These are phyloP conservation scores for Botryotinia globosa DNA, from an alignment of 2,329 filamentous ascomycete species.

Conservation along the genomic window DNA sequence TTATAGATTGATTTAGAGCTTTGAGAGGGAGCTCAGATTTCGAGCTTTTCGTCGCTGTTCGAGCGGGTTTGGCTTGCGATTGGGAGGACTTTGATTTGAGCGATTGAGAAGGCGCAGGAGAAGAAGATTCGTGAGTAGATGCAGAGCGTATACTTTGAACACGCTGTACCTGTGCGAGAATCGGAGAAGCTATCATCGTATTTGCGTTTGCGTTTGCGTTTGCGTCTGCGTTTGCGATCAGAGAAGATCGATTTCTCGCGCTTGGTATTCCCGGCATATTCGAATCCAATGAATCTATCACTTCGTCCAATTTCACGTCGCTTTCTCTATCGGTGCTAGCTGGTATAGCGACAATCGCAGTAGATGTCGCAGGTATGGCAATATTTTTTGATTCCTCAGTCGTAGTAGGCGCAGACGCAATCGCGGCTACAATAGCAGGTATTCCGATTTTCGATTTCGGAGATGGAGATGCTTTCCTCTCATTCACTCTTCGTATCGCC, in stretches of 20 bases:
- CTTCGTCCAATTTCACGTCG: background rate
- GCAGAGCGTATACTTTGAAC: background rate
- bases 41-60: slow-evolving; percentile 13
- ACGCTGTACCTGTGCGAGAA: background rate
- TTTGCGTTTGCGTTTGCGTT: background rate
- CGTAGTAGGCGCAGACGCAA: background rate
- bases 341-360: background rate
- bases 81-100: background rate
- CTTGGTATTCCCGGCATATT: background rate
- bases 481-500: background rate
- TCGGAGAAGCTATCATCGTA: background rate
- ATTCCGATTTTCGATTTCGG: background rate
- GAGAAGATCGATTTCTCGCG: background rate
- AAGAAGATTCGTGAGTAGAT: background rate
- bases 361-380: background rate
- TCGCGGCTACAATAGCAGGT: background rate
- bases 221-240: background rate
- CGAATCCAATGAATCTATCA: background rate
- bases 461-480: background rate
- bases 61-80: background rate
- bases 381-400: background rate
- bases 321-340: background rate
- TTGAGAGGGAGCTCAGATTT: slow-evolving; percentile 28
- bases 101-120: background rate
- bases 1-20: slow-evolving; percentile 35